Conservation (phyloP, 2,329 filamentous ascomycete genomes). For the Annulohypoxylon truncatum region DNA sequence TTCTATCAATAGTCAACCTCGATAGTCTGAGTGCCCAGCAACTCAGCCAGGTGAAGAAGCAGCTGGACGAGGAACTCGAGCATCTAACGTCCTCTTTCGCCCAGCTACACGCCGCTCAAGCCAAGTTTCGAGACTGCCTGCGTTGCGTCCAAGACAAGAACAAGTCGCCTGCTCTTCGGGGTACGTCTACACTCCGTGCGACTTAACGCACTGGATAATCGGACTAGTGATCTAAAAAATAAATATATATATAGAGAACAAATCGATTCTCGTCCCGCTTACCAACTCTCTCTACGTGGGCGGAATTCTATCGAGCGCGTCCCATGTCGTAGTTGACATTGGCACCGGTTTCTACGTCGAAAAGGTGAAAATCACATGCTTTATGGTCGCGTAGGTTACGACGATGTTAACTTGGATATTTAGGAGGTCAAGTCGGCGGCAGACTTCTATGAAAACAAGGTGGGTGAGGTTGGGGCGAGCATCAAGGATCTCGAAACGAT, state of each 20-base stretch:
- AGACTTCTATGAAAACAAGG: constrained; percentile 68
- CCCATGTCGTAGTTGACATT: constrained; percentile 68
- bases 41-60: constrained; percentile 91
- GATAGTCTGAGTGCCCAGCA: constrained; percentile 84
- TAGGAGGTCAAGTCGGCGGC: constrained; percentile 65
- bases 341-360: constrained; percentile 66
- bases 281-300: constrained; percentile 96
- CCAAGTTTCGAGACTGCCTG: constrained; percentile 92
- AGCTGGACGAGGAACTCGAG: constrained; percentile 95
- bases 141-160: constrained; percentile 74
- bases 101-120: constrained; percentile 88
- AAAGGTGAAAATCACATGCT: constrained; percentile 68
- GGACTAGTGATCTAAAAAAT: constrained; percentile 3
- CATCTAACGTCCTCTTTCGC: constrained; percentile 91
- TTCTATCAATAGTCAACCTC: constrained; percentile 66
- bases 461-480: constrained; percentile 63
- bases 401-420: constrained; percentile 24
- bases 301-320: constrained; percentile 78
- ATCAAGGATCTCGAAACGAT: constrained; percentile 69
- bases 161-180: constrained; percentile 53
- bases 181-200: constrained; percentile 36
- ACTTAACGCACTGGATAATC: not conserved
- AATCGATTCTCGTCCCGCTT: constrained; percentile 86
- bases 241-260: constrained; percentile 53
- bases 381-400: not conserved